Conservation (phyloP, 1,139 yeast species). For the Suhomyces coccinellae region DNA sequence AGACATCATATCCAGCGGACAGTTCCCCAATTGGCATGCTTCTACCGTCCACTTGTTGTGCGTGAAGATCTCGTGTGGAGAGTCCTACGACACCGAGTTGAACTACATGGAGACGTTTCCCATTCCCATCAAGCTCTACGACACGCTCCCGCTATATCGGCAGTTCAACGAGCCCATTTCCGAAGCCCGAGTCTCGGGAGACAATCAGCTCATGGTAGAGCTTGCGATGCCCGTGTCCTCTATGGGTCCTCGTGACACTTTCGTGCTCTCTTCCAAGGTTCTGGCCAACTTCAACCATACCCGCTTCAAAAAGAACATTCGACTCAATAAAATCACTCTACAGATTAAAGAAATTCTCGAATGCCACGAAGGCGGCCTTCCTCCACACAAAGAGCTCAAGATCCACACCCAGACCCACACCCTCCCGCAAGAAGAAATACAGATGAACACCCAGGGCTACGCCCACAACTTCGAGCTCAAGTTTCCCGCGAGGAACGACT, state of each 20-base stretch:
- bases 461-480: constrained; percentile 28
- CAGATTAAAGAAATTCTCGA: constrained; percentile 54
- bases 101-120: constrained; percentile 43
- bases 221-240: constrained; percentile 45
- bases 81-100: constrained; percentile 31
- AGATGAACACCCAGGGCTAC: constrained; percentile 35
- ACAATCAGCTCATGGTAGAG: constrained; percentile 45
- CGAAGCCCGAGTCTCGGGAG: constrained; percentile 38
- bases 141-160: constrained; percentile 53
- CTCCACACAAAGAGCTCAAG: constrained; percentile 36
- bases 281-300: constrained; percentile 38
- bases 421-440: constrained; percentile 21
- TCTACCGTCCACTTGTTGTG: constrained; percentile 37
- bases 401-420: constrained; percentile 31
- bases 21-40: constrained; percentile 42
- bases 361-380: constrained; percentile 51
- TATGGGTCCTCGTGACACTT: constrained; percentile 52
- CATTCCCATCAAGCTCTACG: constrained; percentile 49
- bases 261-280: constrained; percentile 40
- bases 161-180: constrained; percentile 53
- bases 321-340: constrained; percentile 45
- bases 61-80: constrained; percentile 39
- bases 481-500: constrained; percentile 43
- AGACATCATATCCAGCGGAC: constrained; percentile 50
- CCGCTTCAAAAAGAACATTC: constrained; percentile 37